Percentiles rank a stretch among this genome's conserved stretches.
Conservation (phyloP, 2,329 filamentous ascomycete species). For the Trichoderma koningii region DNA sequence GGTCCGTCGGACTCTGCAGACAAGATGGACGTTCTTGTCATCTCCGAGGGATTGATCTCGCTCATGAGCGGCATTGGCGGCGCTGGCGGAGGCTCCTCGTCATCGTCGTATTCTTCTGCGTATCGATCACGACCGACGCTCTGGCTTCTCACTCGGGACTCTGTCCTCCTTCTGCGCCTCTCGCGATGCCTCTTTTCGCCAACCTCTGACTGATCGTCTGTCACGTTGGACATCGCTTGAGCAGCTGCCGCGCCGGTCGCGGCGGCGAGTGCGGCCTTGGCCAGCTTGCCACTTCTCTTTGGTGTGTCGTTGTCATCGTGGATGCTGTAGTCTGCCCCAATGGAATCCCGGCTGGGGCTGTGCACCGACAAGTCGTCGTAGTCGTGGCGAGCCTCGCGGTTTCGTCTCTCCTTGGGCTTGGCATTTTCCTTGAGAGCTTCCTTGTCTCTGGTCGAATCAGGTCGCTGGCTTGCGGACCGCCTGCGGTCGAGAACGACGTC, state of each 20-base stretch:
- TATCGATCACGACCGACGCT: conserved; percentile 50
- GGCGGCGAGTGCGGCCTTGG: conserved; percentile 50
- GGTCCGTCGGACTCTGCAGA: conserved; percentile 78
- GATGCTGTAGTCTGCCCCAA: conserved; percentile 42
- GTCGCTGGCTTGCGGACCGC: conserved; percentile 60
- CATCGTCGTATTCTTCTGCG: conserved; percentile 56
- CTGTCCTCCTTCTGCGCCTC: conserved; percentile 55
- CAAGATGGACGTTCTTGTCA: conserved; percentile 84
- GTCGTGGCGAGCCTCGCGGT: conserved; percentile 58
- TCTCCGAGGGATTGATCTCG: conserved; percentile 79
- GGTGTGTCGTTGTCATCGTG: conserved; percentile 49
- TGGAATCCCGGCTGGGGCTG: conserved; percentile 52
- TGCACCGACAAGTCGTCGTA: conserved; percentile 53
- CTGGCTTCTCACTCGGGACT: conserved; percentile 47
- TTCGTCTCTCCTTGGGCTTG: conserved; percentile 48
- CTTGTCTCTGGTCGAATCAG: conserved; percentile 56
- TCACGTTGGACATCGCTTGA: conserved; percentile 40
- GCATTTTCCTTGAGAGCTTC: conserved; percentile 57
- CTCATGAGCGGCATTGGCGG: conserved; percentile 89
- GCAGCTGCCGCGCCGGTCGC: conserved; percentile 45
- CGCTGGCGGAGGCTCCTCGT: conserved; percentile 56
- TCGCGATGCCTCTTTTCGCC: conserved; percentile 55
- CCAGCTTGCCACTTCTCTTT: conserved; percentile 46
- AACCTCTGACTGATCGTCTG: conserved; percentile 46
- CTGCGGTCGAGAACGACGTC: conserved; percentile 61